phyloP scores from a whole-genome alignment of 2,329 filamentous ascomycete genomes.

The Aspergillus caelatus region DNA sequence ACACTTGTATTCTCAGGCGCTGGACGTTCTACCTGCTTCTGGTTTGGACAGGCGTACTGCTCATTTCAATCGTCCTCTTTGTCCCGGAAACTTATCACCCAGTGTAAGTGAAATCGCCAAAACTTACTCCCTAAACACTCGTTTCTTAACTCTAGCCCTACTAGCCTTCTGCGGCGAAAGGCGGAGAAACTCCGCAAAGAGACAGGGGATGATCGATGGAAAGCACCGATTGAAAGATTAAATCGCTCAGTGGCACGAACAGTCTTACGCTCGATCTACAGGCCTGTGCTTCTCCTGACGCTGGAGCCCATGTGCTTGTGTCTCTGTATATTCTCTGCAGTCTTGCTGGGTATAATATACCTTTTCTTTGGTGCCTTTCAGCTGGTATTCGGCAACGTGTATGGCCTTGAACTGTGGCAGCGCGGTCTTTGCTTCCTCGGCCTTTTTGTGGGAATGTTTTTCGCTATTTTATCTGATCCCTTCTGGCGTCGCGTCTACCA shows the following conservation, averaged over 20 bases:
- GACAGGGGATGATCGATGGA: constrained; percentile 76
- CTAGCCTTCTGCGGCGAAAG: constrained; percentile 67
- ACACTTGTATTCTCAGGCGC: constrained; percentile 47
- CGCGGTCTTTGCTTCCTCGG: constrained; percentile 75
- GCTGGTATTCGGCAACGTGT: constrained; percentile 72
- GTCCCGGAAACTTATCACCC: constrained; percentile 86
- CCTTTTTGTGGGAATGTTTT: constrained; percentile 51
- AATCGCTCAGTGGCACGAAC: constrained; percentile 68
- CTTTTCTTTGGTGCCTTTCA: constrained; percentile 90
- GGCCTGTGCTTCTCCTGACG: constrained; percentile 76
- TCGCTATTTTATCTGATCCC: constrained; percentile 49
- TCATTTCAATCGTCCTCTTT: constrained; percentile 66
- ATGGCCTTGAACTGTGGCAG: constrained; percentile 79
- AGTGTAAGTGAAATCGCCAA: constrained; percentile 36
- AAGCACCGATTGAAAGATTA: constrained; percentile 74
- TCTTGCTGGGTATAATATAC: constrained; percentile 85
- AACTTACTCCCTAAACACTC: constrained; percentile 28
- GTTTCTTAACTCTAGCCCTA: constrained; percentile 40
- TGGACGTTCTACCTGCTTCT: constrained; percentile 85
- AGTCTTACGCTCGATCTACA: constrained; percentile 60
- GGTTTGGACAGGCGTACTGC: constrained; percentile 74
- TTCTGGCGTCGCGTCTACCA: constrained; percentile 50
- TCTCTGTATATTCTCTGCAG: constrained; percentile 79
- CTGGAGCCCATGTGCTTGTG: constrained; percentile 84
- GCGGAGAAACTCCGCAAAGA: constrained; percentile 69